These are phyloP conservation scores for Fusarium sarcochroum DNA, from an alignment of 2,329 filamentous ascomycete species.

Conservation along the genomic window DNA sequence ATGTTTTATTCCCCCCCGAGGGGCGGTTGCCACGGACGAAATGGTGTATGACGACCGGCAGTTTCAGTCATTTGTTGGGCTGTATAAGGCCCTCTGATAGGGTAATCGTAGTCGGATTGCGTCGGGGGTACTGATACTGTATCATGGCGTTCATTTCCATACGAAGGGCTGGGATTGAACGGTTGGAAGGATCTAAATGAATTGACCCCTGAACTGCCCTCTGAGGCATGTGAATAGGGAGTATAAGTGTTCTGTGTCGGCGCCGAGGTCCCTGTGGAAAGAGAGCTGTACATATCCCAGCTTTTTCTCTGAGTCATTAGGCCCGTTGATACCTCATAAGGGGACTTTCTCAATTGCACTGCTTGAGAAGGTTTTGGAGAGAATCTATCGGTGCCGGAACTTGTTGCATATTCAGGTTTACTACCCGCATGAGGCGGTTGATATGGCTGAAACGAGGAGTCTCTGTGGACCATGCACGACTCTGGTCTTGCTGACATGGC, in stretches of 20 bases:
- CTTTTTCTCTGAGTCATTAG: not conserved
- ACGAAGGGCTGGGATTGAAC: not conserved
- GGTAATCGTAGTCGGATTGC: not conserved
- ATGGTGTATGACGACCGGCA: not conserved
- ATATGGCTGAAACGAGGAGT: too few species aligned
- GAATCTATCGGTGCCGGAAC: not conserved
- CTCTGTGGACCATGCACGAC: too few species aligned
- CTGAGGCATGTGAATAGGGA: conserved; percentile 3
- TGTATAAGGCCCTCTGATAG: too few species aligned
- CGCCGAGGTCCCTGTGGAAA: not conserved
- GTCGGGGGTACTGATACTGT: not conserved
- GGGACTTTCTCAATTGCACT: too few species aligned
- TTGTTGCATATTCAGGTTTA: too few species aligned
- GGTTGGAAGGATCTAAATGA: conserved; percentile 3
- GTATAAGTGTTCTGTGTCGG: not conserved
- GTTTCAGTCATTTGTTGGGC: too few species aligned
- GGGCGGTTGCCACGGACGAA: not conserved
- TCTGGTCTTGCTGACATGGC: too few species aligned
- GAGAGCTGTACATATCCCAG: conserved; percentile 12
- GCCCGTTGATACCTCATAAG: not conserved
- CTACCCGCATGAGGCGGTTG: too few species aligned
- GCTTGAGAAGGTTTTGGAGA: not conserved
- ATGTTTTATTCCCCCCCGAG: too few species aligned
- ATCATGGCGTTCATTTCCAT: not conserved
- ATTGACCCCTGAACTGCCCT: not conserved